Percentiles rank a stretch among this genome's conserved stretches.
Conservation (phyloP, 768 basidiomycete species). For the Panaeolus papilionaceus region DNA sequence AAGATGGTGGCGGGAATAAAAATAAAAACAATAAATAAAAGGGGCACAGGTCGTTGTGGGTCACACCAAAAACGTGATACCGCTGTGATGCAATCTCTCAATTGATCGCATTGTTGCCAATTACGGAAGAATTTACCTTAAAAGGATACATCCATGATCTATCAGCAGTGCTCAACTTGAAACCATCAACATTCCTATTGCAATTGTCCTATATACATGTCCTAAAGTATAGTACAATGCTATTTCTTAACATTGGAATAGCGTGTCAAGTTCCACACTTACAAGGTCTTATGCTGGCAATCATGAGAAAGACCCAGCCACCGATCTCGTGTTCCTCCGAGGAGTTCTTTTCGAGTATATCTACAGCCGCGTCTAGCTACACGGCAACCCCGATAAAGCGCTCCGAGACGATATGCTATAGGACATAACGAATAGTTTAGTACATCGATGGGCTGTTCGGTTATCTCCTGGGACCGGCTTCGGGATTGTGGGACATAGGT, state of each 20-base stretch:
- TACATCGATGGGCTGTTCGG: background rate
- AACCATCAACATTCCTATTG: background rate
- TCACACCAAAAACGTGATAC: slow-evolving; percentile 4
- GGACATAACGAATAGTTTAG: background rate
- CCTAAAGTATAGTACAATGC: too few species aligned
- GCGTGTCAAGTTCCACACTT: background rate
- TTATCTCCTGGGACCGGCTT: background rate
- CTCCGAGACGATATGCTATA: too few species aligned
- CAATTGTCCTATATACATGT: too few species aligned
- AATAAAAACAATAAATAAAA: background rate
- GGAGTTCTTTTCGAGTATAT: background rate
- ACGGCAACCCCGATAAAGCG: too few species aligned
- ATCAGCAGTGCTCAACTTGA: background rate
- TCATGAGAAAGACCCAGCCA: background rate
- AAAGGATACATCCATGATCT: background rate
- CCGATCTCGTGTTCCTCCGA: background rate
- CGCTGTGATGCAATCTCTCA: background rate
- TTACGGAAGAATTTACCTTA: slow-evolving; percentile 11
- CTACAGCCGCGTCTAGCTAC: background rate
- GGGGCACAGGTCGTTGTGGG: slow-evolving; percentile 1
- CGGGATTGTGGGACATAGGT: background rate
- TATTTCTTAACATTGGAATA: too few species aligned
- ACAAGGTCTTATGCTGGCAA: background rate
- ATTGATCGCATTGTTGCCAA: background rate
- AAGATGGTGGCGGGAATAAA: background rate